Evolutionary conservation across 306 rosid species (phyloP).

Genomic region (Astragalus membranaceus): DNA sequence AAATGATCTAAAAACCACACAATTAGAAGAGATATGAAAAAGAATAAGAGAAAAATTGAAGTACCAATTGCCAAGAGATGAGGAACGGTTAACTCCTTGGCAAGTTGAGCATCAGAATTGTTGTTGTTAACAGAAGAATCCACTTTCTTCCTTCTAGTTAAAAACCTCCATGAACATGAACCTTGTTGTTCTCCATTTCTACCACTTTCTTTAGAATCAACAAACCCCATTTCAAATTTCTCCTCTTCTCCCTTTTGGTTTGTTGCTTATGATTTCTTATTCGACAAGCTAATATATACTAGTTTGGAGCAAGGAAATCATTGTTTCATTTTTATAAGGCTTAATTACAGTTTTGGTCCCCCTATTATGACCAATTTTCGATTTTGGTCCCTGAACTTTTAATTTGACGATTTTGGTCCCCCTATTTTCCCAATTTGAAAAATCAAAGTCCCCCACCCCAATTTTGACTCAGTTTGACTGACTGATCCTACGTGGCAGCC

Average conservation of each 20-base stretch:
- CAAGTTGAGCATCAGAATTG: constrained; percentile 37
- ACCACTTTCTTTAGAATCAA: constrained; percentile 33
- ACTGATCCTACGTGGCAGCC: too few relatives aligned
- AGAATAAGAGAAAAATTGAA: background rate
- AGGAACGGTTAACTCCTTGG: constrained; percentile 67
- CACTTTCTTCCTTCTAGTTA: constrained; percentile 69
- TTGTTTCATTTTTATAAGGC: background rate
- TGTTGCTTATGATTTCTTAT: background rate
- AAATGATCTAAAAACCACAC: background rate
- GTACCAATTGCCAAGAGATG: constrained; percentile 79
- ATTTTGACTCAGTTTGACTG: too few relatives aligned
- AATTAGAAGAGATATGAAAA: too few relatives aligned
- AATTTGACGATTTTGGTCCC: too few relatives aligned
- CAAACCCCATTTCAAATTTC: constrained; percentile 44
- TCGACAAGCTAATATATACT: background rate
- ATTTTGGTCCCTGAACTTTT: too few relatives aligned
- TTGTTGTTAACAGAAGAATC: constrained; percentile 38
- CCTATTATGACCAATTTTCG: too few relatives aligned
- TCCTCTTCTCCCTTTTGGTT: background rate
- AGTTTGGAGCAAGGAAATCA: background rate
- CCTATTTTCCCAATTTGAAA: too few relatives aligned
- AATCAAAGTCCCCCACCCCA: too few relatives aligned
- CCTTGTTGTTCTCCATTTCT: constrained; percentile 23
- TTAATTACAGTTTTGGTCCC: too few relatives aligned
- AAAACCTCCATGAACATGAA: constrained; percentile 44